Evolutionary conservation across 805 yeast genomes (phyloP).

Genomic region (Scheffersomyces amazonensis): DNA sequence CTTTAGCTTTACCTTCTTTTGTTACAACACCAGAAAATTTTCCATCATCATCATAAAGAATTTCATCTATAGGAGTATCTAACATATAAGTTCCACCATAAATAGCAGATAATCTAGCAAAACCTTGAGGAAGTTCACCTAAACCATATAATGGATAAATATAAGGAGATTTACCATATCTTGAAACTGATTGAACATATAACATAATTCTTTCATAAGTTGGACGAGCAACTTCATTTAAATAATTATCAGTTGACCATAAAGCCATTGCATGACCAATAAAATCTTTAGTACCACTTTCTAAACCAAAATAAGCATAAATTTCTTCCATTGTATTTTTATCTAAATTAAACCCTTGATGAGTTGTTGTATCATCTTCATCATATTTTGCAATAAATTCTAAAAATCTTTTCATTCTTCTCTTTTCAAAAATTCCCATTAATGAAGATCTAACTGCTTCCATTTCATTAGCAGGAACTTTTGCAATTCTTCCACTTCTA

Average conservation of each 20-base stretch:
- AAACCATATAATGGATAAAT: slow-evolving; percentile 94
- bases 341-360: slow-evolving; percentile 83
- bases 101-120: slow-evolving; percentile 93
- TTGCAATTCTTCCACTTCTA: slow-evolving; percentile 85
- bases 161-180: slow-evolving; percentile 95
- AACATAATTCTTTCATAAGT: slow-evolving; percentile 82
- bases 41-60: slow-evolving; percentile 65
- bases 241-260: slow-evolving; percentile 88
- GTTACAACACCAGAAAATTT: slow-evolving; percentile 85
- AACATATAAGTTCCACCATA: slow-evolving; percentile 99
- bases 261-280: slow-evolving; percentile 99
- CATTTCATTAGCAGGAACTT: slow-evolving; percentile 87
- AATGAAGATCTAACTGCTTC: slow-evolving; percentile 91
- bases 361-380: slow-evolving; percentile 77
- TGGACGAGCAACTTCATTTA: slow-evolving; percentile 87
- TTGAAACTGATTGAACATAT: slow-evolving; percentile 86
- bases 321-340: slow-evolving; percentile 88
- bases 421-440: slow-evolving; percentile 94
- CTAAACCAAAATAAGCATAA: slow-evolving; percentile 84
- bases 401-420: slow-evolving; percentile 88
- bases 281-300: slow-evolving; percentile 90
- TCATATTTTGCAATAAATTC: slow-evolving; percentile 82
- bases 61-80: slow-evolving; percentile 92
- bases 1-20: slow-evolving; percentile 87
- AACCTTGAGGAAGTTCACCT: slow-evolving; percentile 99